Base-by-base conservation (phyloP, 2,329 filamentous ascomycete species). In the Davidsoniella eucalypti region DNA sequence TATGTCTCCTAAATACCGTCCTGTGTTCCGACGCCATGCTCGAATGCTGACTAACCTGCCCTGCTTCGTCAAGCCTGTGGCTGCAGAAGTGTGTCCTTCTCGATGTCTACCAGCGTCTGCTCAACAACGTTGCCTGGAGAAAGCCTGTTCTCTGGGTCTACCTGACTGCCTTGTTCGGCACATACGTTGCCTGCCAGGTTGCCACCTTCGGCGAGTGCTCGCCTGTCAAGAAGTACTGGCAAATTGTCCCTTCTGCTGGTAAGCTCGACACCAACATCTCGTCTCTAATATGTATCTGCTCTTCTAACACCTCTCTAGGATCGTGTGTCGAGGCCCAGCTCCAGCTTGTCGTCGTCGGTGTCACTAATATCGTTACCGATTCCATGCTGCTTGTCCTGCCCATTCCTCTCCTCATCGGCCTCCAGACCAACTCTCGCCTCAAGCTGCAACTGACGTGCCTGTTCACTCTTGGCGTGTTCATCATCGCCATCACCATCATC, bases 151-250 rank as follows among this genome's bases (percentile, higher is more conserved):
- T 63, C 8, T 49, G 55, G 26, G 41, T 49, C 2, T 62, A 58
- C 42, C 58, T 61, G 47, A 39, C 56, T 10, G n/a, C 60, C 9
- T 59, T 65, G 25, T 56, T 59, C 29, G 51, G 51, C 8, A 61
- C 61, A 3, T 64, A 63, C 44, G 50, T 61, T 25, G 56, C 57
- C 8, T 60, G 62, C 40, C 59, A 64, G 40, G 58, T 64, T 37
- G 55, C 57, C 7, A 63, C 60, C 2, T 63, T 65, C 52, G 56
- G 56, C 52, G 64, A 65, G 56, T 66, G 64, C 53, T 54, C 65
- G 10, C 72, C 73, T 2, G 69, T 76, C 55, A 56, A 63, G 44
- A 68, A 74, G 49, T 76, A 77, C 59, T 78, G 72, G 72, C 72
- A 75, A 57, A 69, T 77, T 48, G 56, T 68, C 1, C 73, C 63